Evolutionary conservation across 305 asterid species (phyloP).

Genomic region (Ruellia speciosa): DNA sequence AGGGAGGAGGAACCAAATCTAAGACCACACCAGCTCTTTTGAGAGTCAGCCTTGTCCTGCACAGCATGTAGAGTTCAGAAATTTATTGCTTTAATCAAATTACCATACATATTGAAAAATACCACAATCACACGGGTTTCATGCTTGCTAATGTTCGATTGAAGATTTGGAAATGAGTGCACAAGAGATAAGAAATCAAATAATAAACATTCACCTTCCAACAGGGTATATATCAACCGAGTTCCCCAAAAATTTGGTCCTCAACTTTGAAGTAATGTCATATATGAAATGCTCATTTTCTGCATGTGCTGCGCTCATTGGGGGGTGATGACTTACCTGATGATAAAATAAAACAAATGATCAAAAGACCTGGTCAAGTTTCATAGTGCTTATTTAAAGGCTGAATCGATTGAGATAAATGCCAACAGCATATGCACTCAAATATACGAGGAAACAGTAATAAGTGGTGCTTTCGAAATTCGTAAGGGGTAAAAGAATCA

Average conservation of each 20-base stretch:
- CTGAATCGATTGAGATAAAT: too few relatives aligned
- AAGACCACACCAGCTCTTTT: constrained; percentile 47
- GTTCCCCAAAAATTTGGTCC: constrained; percentile 54
- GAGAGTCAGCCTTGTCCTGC: constrained; percentile 51
- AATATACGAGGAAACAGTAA: too few relatives aligned
- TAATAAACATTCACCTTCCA: constrained; percentile 39
- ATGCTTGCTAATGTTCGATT: neutral
- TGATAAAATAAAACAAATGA: neutral
- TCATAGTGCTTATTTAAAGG: too few relatives aligned
- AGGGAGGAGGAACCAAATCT: constrained; percentile 62
- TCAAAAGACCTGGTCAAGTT: neutral
- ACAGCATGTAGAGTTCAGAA: neutral
- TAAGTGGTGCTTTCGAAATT: too few relatives aligned
- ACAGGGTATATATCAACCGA: constrained; percentile 53
- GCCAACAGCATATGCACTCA: too few relatives aligned
- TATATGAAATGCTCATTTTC: constrained; percentile 50
- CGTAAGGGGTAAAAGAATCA: neutral
- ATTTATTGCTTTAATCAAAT: neutral
- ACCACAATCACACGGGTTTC: neutral
- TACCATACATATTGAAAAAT: neutral
- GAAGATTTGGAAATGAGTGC: neutral
- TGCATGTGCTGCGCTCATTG: constrained; percentile 56
- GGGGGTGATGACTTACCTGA: constrained; percentile 67
- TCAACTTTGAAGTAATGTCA: constrained; percentile 54
- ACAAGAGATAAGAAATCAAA: neutral